These are phyloP conservation scores for Acanthamoeba culbertsoni DNA, from an alignment of 208 protist species.

Conservation along the genomic window DNA sequence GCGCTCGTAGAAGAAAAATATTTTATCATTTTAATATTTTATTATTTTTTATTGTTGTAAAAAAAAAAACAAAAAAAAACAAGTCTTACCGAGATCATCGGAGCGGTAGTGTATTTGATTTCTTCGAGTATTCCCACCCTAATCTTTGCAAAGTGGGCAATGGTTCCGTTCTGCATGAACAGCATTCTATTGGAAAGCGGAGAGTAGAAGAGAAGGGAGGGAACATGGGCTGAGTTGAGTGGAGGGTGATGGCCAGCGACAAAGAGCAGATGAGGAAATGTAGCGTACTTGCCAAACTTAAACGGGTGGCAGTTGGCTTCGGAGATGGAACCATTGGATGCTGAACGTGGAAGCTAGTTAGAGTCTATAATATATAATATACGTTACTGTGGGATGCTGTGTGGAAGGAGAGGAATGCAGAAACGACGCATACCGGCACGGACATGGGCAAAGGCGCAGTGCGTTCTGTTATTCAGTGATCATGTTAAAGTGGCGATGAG, in stretches of 20 bases:
- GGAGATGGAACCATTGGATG: conserved; percentile 25
- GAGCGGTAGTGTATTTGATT: conserved; percentile 43
- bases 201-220: not conserved
- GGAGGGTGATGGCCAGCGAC: not conserved
- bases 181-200: not conserved
- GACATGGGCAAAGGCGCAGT: conserved; percentile 35
- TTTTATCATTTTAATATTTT: too few species aligned
- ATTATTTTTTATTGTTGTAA: too few species aligned
- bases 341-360: not conserved
- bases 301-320: conserved; percentile 48
- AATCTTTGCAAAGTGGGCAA: conserved; percentile 35
- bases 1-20: too few species aligned
- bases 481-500: not conserved
- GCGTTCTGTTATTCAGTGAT: not conserved
- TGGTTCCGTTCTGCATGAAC: conserved; percentile 52
- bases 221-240: not conserved
- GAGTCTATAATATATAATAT: not conserved
- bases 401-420: not conserved
- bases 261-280: not conserved
- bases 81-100: conserved; percentile 7
- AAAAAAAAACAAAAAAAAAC: too few species aligned
- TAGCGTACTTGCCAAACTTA: conserved; percentile 27
- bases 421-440: not conserved
- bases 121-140: not conserved
- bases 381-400: not conserved